These are phyloP conservation scores for Acacia confusa DNA, from an alignment of 306 rosid species.

Conservation along the genomic window DNA sequence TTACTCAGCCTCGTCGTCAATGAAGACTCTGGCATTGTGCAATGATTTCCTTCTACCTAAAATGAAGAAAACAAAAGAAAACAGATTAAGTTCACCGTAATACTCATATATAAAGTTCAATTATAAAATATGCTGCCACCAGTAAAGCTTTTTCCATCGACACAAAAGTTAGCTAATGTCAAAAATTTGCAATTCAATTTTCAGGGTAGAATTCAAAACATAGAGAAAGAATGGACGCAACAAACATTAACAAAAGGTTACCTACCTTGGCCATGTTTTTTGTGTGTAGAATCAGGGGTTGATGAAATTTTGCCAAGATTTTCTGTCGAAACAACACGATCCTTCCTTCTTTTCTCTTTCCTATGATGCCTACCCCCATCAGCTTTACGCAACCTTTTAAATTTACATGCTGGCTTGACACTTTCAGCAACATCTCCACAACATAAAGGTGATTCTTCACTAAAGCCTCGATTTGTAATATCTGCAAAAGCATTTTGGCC, in stretches of 20 bases:
- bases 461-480: constrained; percentile 34
- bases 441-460: constrained; percentile 61
- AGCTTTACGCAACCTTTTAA: constrained; percentile 78
- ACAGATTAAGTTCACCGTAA: constrained; percentile 9
- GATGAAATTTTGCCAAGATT: too few relatives aligned
- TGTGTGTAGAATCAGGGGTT: constrained; percentile 19
- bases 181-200: neutral
- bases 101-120: constrained; percentile 2
- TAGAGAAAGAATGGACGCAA: constrained; percentile 8
- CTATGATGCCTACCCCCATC: constrained; percentile 38
- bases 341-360: constrained; percentile 42
- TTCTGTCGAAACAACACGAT: neutral
- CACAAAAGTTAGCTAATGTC: neutral
- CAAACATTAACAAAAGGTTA: constrained; percentile 25
- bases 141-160: neutral
- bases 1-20: constrained; percentile 98
- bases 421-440: constrained; percentile 57
- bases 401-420: constrained; percentile 52
- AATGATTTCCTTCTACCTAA: constrained; percentile 64
- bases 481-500: constrained; percentile 41
- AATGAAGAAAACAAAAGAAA: constrained; percentile 32
- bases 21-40: constrained; percentile 52
- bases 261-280: constrained; percentile 53
- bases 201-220: constrained; percentile 5
- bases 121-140: constrained; percentile 14